These are phyloP conservation scores for Castanea mollissima DNA, from an alignment of 306 rosid species.

Conservation along the genomic window DNA sequence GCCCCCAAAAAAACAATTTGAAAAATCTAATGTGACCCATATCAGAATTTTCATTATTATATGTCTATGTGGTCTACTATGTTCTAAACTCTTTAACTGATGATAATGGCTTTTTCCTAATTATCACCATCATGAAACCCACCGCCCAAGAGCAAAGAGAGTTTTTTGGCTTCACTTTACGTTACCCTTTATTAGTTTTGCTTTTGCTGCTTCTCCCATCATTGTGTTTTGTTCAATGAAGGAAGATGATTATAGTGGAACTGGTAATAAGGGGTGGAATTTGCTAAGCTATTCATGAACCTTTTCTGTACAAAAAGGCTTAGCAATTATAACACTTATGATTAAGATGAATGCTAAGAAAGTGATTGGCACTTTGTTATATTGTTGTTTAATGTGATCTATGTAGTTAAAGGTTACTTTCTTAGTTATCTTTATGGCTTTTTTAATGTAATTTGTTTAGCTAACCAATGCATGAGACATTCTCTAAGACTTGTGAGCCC, in stretches of 20 bases:
- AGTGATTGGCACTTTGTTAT: constrained; percentile 35
- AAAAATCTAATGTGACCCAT: constrained; percentile 16
- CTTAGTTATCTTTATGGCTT: constrained; percentile 35
- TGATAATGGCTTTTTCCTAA: background rate
- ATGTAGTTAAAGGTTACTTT: constrained; percentile 33
- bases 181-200: background rate
- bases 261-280: constrained; percentile 15
- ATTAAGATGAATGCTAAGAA: constrained; percentile 72
- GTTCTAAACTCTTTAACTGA: constrained; percentile 20
- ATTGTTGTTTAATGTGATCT: constrained; percentile 34
- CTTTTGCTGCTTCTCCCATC: constrained; percentile 17
- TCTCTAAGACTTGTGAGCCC: constrained; percentile 62
- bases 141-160: constrained; percentile 26
- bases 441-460: constrained; percentile 27
- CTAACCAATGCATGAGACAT: constrained; percentile 70
- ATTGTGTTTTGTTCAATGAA: constrained; percentile 24
- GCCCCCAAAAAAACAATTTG: constrained; percentile 8
- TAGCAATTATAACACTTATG: constrained; percentile 67
- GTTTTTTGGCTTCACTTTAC: constrained; percentile 6
- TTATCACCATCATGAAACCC: constrained; percentile 25
- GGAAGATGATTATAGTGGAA: constrained; percentile 26
- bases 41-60: constrained; percentile 27
- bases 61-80: constrained; percentile 9
- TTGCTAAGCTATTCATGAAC: constrained; percentile 13
- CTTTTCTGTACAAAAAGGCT: constrained; percentile 38